Evolutionary conservation across 2,329 filamentous ascomycete species (phyloP), one percentile per base, ranked within the genome.

Genomic region (Teratosphaeria pseudoeucalypti): DNA sequence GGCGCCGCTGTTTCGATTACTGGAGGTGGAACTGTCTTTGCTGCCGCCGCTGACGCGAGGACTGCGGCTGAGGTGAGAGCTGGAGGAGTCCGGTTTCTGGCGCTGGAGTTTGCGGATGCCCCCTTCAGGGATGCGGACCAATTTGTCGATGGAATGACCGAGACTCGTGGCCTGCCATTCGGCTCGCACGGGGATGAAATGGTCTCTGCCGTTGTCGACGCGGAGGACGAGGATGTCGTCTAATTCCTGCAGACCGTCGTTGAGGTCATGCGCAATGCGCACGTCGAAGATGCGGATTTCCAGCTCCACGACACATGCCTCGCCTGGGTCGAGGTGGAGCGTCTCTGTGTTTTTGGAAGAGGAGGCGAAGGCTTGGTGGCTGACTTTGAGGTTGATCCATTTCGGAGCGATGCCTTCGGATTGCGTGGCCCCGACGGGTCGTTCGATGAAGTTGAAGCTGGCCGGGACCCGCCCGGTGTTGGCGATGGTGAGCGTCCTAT

Each of bases 191-290:
- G 91, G 87, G 47, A 99, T 84, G 70, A 99, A 99, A 70, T 97
- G 89, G 67, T 99, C 94, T 55, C 91, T 83, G 0, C 95, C 95
- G 57, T 87, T 84, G 11, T 85, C 81, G 5, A 99, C 89, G 0
- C 91, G 85, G 9, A 99, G 79, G 1, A 99, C 87, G 7, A 99
- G 78, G 2, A 99, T 86, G 64, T 97, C 91, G 63, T 97, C 92
- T 0, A 99, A 77, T 7, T 77, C 77, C 3, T 78, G 71, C 1
- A 79, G 78, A 16, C 83, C 84, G 58, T 87, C 80, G 65, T 97
- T 97, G 43, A 99, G 79, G 2, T 80, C 76, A 19, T 82, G 84
- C 0, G 90, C 84, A 19, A 87, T 81, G 0, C 80, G 73, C 3
- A 89, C 73, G 53, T 85, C 81, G 3, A 81, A 80, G 10, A 97